Evolutionary conservation across 495 filamentous ascomycete species (phyloP).

Genomic region (Platismatia glauca): DNA sequence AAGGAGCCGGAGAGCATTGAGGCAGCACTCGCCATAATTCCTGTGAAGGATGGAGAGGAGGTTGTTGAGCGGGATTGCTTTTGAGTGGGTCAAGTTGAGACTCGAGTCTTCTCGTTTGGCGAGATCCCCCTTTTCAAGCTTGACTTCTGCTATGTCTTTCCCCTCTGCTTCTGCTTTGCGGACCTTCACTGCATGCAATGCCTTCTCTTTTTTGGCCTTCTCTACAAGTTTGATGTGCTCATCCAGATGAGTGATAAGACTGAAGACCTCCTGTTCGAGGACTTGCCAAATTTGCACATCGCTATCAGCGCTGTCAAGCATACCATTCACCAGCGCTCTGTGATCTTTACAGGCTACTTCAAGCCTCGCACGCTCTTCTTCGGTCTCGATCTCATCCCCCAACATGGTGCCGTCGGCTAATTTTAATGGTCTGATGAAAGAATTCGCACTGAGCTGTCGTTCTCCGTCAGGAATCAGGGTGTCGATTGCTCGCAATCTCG

Average conservation of each 20-base stretch:
- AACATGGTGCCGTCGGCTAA: neutral
- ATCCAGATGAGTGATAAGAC: constrained; percentile 43
- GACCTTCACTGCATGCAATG: constrained; percentile 11
- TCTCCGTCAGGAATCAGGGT: neutral
- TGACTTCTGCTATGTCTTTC: neutral
- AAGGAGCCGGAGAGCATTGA: constrained; percentile 55
- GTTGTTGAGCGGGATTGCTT: constrained; percentile 4
- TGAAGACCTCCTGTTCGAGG: constrained; percentile 61
- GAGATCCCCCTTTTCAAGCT: neutral
- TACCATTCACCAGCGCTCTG: constrained; percentile 31
- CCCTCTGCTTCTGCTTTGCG: constrained; percentile 6
- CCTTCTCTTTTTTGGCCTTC: constrained; percentile 13
- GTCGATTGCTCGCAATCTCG: constrained; percentile 8
- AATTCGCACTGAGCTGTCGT: neutral
- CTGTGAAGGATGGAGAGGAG: constrained; percentile 49
- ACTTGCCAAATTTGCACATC: constrained; percentile 66
- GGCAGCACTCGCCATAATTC: constrained; percentile 58
- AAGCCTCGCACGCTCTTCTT: neutral
- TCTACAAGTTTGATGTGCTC: constrained; percentile 21
- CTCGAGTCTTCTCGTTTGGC: neutral
- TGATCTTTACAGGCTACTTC: constrained; percentile 15
- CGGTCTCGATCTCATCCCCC: neutral
- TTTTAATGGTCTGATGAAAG: neutral
- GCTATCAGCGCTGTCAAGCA: constrained; percentile 43
- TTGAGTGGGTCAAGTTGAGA: neutral